Base-by-base conservation (phyloP, 352 stramenopile genomes). In the Blastocystis sp. region DNA sequence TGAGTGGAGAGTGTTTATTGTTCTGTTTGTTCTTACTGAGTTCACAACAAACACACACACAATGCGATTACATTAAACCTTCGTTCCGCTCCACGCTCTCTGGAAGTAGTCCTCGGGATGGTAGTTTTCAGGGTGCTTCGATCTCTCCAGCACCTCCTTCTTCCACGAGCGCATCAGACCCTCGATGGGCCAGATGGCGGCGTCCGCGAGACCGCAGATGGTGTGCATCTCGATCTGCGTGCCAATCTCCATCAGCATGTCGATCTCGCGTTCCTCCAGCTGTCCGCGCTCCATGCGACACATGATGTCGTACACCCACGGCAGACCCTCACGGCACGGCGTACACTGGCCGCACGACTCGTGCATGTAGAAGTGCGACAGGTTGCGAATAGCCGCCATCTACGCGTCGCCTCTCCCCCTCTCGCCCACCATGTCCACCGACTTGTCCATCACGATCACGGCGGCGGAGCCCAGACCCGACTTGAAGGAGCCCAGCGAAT, bases 331-430 rank as follows among this genome's bases (percentile, higher is more conserved):
- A 87, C 95, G 93, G 91, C 96, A 99, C 53, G 96, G 96, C 51
- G 96, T 99, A 90, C 96, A 99, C 91, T 99, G 96, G 48, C 96
- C 96, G 89, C 96, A 99, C 85, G 94, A 98, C 90, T 99, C 96
- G 90, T 99, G 96, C 88, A 95, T 96, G 93, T 99, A 99, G 87
- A 99, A 99, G 90, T 99, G 96, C 42, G 95, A 94, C 42, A 98
- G 92, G 61, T 96, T 93, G 61, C 96, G 94, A 88, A 99, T 99
- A 34, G 94, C 95, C 63, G 91, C 95, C 34, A 99, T 95, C 59
- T 71, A 71, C 59, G 0, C 38, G 7, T 71, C 59, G 36, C 59
- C n/a, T 24, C n/a, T 24, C 32, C 38, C 59, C 32, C 14, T 44
- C 59, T 0, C 59, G 6, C n/a, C 0, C 38, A 71, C 59, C 95